Evolutionary conservation across 2,329 filamentous ascomycete genomes (phyloP).

Genomic region (Polytolypa hystricis): DNA sequence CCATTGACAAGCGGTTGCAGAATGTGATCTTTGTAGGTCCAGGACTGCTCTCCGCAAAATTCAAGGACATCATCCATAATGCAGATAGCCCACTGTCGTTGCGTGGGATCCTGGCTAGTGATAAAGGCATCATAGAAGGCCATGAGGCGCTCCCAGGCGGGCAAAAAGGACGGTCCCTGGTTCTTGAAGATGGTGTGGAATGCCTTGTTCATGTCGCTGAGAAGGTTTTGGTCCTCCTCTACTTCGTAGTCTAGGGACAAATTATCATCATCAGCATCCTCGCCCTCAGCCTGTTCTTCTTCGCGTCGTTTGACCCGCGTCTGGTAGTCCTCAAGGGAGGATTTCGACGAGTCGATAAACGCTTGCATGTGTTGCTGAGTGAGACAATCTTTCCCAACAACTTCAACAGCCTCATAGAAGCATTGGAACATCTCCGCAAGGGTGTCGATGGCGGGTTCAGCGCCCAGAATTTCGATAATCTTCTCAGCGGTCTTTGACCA

Average conservation of each 20-base stretch:
- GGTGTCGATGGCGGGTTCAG: slow-evolving; percentile 91
- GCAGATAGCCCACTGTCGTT: slow-evolving; percentile 97
- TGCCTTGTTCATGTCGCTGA: slow-evolving; percentile 99
- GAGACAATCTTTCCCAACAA: slow-evolving; percentile 76
- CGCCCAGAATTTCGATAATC: slow-evolving; percentile 82
- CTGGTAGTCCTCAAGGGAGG: slow-evolving; percentile 86
- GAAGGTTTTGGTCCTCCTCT: slow-evolving; percentile 89
- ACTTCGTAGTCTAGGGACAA: slow-evolving; percentile 84
- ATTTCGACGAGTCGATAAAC: slow-evolving; percentile 79
- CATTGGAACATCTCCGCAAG: slow-evolving; percentile 99
- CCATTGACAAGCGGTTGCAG: slow-evolving; percentile 77
- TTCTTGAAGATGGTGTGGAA: slow-evolving; percentile 99
- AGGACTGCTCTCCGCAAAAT: slow-evolving; percentile 84
- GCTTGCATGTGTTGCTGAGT: slow-evolving; percentile 66
- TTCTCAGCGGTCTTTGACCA: slow-evolving; percentile 83
- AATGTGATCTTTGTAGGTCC: slow-evolving; percentile 76
- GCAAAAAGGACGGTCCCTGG: slow-evolving; percentile 73
- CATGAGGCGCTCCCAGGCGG: slow-evolving; percentile 76
- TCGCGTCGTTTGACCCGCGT: slow-evolving; percentile 68
- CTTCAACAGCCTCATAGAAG: slow-evolving; percentile 97
- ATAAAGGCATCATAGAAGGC: slow-evolving; percentile 79
- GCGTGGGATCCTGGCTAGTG: slow-evolving; percentile 68
- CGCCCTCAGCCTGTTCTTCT: slow-evolving; percentile 73
- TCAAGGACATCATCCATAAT: slow-evolving; percentile 98
- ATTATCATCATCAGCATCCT: slow-evolving; percentile 81